Evolutionary conservation across 2,329 filamentous ascomycete genomes (phyloP).

Genomic region (Fusarium setosum): DNA sequence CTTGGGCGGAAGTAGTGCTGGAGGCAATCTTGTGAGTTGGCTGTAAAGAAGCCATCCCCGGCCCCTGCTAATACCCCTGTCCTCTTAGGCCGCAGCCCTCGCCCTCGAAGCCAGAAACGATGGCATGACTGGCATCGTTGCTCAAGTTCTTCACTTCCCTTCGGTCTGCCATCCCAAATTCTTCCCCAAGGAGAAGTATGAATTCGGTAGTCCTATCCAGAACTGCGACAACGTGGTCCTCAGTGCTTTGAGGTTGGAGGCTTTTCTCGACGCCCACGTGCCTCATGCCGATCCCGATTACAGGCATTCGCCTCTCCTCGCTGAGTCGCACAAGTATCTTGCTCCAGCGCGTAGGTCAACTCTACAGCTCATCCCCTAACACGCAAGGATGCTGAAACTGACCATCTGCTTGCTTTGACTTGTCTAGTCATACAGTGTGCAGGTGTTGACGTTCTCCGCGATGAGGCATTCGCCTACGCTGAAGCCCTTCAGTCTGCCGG

Average conservation of each 20-base stretch:
- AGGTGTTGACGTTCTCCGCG: constrained; percentile 32
- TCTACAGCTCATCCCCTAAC: no score
- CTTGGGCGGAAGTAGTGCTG: constrained; percentile 35
- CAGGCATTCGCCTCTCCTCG: constrained; percentile 37
- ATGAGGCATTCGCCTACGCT: constrained; percentile 34
- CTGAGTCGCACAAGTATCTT: constrained; percentile 17
- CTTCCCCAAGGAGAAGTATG: constrained; percentile 35
- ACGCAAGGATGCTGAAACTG: no score
- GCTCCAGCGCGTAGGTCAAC: constrained; percentile 32
- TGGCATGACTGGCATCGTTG: constrained; percentile 30
- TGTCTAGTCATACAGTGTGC: constrained; percentile 30
- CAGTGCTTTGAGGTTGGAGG: constrained; percentile 13
- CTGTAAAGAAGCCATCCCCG: no score
- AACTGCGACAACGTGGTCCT: constrained; percentile 28
- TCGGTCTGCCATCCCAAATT: constrained; percentile 37
- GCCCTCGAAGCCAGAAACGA: constrained; percentile 14
- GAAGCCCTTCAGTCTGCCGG: constrained; percentile 24
- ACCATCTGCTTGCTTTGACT: background rate
- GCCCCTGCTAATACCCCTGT: background rate
- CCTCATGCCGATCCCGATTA: constrained; percentile 20
- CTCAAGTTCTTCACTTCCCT: constrained; percentile 37
- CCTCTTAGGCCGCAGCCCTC: constrained; percentile 30
- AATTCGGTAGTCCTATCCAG: constrained; percentile 38
- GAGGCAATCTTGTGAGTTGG: constrained; percentile 31
- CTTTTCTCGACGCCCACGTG: constrained; percentile 14